Percentiles rank a stretch among this genome's conserved stretches.
Conservation (phyloP, 805 yeast genomes). For the Barnettozyma sucrosica region DNA sequence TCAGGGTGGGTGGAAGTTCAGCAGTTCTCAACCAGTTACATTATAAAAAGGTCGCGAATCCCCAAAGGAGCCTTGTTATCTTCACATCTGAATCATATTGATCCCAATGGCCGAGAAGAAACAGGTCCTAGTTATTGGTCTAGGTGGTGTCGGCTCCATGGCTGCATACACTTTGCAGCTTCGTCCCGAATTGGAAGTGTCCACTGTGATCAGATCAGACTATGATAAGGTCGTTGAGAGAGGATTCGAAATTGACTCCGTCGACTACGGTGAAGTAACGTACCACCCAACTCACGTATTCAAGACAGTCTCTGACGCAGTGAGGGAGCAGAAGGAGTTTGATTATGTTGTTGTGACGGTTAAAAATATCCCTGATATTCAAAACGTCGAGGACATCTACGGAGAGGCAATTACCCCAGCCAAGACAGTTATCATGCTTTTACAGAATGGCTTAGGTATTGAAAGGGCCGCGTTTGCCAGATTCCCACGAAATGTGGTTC, state of each 20-base stretch:
- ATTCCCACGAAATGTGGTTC: slow-evolving; percentile 45
- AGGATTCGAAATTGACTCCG: slow-evolving; percentile 54
- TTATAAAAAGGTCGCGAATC: neutral
- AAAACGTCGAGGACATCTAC: slow-evolving; percentile 43
- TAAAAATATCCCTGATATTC: slow-evolving; percentile 63
- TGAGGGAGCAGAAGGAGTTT: slow-evolving; percentile 27
- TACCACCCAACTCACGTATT: slow-evolving; percentile 45
- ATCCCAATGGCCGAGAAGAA: slow-evolving; percentile 2
- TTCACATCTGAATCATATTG: neutral
- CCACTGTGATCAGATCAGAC: slow-evolving; percentile 57
- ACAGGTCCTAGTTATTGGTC: slow-evolving; percentile 55
- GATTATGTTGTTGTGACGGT: slow-evolving; percentile 59
- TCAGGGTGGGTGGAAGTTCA: too few relatives aligned
- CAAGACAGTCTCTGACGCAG: slow-evolving; percentile 30
- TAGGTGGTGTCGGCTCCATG: slow-evolving; percentile 79
- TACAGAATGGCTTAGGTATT: slow-evolving; percentile 61
- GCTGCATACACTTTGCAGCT: slow-evolving; percentile 58
- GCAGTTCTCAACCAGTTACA: too few relatives aligned
- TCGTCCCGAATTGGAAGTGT: slow-evolving; percentile 40
- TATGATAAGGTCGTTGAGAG: slow-evolving; percentile 40
- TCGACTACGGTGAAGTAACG: slow-evolving; percentile 48
- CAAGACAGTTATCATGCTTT: slow-evolving; percentile 43
- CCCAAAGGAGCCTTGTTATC: neutral
- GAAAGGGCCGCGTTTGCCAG: slow-evolving; percentile 45
- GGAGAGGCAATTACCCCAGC: slow-evolving; percentile 41